These are phyloP conservation scores for Ogataea neopini DNA, from an alignment of 805 yeast genomes.

Conservation along the genomic window DNA sequence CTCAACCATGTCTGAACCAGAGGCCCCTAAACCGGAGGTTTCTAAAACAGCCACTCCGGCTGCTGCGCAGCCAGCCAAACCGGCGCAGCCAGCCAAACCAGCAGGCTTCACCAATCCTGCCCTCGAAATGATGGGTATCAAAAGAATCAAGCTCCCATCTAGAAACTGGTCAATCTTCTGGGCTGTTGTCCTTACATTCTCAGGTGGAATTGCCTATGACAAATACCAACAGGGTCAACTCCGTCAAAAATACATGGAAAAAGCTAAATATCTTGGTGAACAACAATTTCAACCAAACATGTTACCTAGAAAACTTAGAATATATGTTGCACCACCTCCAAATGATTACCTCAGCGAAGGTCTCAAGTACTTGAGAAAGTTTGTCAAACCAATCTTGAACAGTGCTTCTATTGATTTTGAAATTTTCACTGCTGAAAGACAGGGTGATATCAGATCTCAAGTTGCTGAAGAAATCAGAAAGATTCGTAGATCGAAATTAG, in stretches of 20 bases:
- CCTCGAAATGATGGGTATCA: constrained; percentile 80
- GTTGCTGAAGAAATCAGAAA: constrained; percentile 84
- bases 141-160: constrained; percentile 75
- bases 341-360: constrained; percentile 82
- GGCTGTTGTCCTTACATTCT: constrained; percentile 60
- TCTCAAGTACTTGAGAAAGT: constrained; percentile 69
- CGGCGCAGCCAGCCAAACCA: too few relatives aligned
- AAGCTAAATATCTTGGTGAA: constrained; percentile 56
- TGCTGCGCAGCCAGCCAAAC: constrained; percentile 3
- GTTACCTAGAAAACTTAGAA: constrained; percentile 72
- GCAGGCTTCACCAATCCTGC: constrained; percentile 71
- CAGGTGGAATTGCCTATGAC: constrained; percentile 83
- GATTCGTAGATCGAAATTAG: constrained; percentile 51
- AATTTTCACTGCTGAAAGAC: constrained; percentile 71
- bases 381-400: constrained; percentile 81
- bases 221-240: constrained; percentile 67
- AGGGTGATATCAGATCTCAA: constrained; percentile 80
- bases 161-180: constrained; percentile 94
- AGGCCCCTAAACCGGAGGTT: background rate
- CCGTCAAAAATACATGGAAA: constrained; percentile 61
- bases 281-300: constrained; percentile 44
- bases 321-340: constrained; percentile 96
- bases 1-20: constrained; percentile 3
- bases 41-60: background rate
- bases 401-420: constrained; percentile 86